phyloP scores from a whole-genome alignment of 768 basidiomycete genomes.

The Gyrodon lividus region DNA sequence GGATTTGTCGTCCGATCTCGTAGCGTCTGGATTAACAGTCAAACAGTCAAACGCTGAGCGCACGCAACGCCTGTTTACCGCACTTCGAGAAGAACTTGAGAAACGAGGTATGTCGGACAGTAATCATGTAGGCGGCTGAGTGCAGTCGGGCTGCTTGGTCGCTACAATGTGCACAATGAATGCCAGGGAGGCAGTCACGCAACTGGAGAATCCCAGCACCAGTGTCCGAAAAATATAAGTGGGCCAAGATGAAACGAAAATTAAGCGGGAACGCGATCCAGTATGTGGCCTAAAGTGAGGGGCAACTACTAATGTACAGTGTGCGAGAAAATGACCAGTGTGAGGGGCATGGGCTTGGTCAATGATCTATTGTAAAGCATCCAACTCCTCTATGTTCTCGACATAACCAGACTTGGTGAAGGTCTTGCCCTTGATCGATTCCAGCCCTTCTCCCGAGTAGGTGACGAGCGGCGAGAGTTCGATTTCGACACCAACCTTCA shows the following conservation, averaged over 20 bases:
- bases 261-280: conserved; percentile 1
- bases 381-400: conserved; percentile 65
- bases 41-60: conserved; percentile 77
- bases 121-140: conserved; percentile 43
- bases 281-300: not conserved
- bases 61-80: conserved; percentile 76
- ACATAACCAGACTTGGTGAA: conserved; percentile 76
- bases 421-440: conserved; percentile 70
- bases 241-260: conserved; percentile 2
- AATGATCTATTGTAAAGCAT: conserved; percentile 52
- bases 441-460: conserved; percentile 92
- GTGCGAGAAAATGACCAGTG: conserved; percentile 5
- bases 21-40: conserved; percentile 12
- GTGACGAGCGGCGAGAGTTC: conserved; percentile 87
- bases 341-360: not conserved
- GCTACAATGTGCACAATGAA: conserved; percentile 11
- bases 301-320: conserved; percentile 1
- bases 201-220: conserved; percentile 11
- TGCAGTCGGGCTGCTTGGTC: conserved; percentile 10
- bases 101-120: conserved; percentile 57
- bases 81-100: conserved; percentile 81
- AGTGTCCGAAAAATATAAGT: conserved; percentile 8
- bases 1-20: conserved; percentile 1
- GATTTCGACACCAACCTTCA: conserved; percentile 77
- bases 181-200: conserved; percentile 15